Evolutionary conservation across 2,329 filamentous ascomycete genomes (phyloP), one percentile per base, ranked within the genome.

Genomic region (Akanthomyces uredinophilus): DNA sequence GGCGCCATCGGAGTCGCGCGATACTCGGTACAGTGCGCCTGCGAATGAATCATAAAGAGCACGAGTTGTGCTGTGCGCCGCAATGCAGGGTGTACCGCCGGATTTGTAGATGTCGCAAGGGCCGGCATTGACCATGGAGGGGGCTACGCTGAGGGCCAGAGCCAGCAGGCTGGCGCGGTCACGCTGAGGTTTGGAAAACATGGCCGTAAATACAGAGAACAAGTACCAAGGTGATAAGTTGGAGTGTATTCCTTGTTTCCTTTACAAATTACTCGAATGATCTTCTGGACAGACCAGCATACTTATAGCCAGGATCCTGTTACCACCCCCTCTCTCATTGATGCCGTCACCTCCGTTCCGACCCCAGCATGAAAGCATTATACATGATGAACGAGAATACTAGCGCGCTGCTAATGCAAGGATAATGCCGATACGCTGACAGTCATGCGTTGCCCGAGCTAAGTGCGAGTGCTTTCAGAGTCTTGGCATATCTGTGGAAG

Each of bases 11-110:
- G 83, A 86, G 58, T 74, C 79, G 53, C 85, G 83, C 61, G 77
- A 77, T 2, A 87, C 78, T 65, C 87, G 82, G 70, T 88, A 87
- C 1, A 87, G 79, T 0, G 80, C 57, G 14, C 83, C 82, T 11
- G 58, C 75, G 72, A 75, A 87, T 47, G 76, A 67, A 65, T 71
- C 79, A 72, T 87, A 87, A 8, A 88, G 70, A n/a, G 85, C 83
- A 5, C 85, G 81, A 61, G 85, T 87, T 24, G 84, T 87, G 69
- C 82, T 82, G 68, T 87, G 84, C 0, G 85, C 85, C 0, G 85
- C 85, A 18, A 87, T 74, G 67, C 85, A 87, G 22, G 84, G 82
- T 1, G 83, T 86, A 55, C 78, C 78, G 1, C 83, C 84, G 0
- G 78, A 75, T 1, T 78, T 68, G 72, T 87, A 88, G 64, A 87